Conservation (phyloP, 2,329 filamentous ascomycete genomes). For the Aaosphaeria pasadenensis region DNA sequence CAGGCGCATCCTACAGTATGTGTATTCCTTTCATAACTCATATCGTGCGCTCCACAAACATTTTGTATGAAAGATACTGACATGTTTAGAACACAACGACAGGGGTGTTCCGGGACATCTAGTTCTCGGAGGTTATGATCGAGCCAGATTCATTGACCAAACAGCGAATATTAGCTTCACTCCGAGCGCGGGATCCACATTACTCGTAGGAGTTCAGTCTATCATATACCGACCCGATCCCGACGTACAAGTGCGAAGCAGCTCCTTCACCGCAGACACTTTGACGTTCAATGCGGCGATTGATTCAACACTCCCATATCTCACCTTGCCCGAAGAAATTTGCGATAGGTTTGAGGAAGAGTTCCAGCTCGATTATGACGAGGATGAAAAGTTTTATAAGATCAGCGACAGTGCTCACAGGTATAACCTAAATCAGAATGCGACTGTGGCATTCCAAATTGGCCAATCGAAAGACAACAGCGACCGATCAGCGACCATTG, state of each 20-base stretch:
- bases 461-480: constrained; percentile 6
- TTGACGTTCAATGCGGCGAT: constrained; percentile 28
- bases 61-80: neutral
- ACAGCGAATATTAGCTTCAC: constrained; percentile 16
- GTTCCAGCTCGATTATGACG: constrained; percentile 37
- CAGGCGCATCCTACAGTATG: constrained; percentile 35
- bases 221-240: constrained; percentile 18
- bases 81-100: constrained; percentile 19
- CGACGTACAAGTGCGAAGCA: constrained; percentile 1
- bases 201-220: constrained; percentile 24
- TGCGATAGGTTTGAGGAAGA: constrained; percentile 35
- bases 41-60: neutral
- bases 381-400: constrained; percentile 28
- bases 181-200: constrained; percentile 14
- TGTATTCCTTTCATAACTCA: constrained; percentile 2
- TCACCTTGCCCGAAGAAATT: constrained; percentile 27
- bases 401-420: constrained; percentile 25
- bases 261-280: constrained; percentile 2
- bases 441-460: constrained; percentile 24
- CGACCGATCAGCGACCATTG: constrained; percentile 14
- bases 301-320: constrained; percentile 39
- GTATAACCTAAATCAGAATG: constrained; percentile 21
- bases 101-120: constrained; percentile 29
- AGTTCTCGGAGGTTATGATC: constrained; percentile 42
- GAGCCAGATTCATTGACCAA: constrained; percentile 20